Conservation (phyloP, 257 asterid species). For the Rauvolfia tetraphylla region DNA sequence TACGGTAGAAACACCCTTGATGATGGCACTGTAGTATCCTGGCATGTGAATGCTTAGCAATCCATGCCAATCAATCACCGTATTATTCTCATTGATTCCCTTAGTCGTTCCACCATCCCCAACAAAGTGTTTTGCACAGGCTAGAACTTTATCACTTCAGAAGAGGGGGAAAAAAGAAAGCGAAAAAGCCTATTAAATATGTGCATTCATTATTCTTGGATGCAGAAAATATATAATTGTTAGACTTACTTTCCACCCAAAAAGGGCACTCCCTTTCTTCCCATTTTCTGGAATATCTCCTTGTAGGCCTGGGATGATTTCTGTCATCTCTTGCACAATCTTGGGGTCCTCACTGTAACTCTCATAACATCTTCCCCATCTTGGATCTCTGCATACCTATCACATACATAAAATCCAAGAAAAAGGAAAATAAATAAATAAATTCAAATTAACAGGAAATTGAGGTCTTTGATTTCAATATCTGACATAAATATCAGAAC, state of each 20-base stretch:
- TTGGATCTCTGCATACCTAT: constrained; percentile 48
- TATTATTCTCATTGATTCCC: constrained; percentile 43
- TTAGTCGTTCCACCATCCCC: constrained; percentile 47
- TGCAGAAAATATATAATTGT: background rate
- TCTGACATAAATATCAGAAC: background rate
- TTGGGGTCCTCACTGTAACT: constrained; percentile 55
- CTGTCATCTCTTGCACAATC: constrained; percentile 50
- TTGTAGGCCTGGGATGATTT: constrained; percentile 47
- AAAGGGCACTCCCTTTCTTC: constrained; percentile 37
- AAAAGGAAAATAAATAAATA: background rate
- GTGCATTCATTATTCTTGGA: no score
- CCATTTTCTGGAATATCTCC: constrained; percentile 40
- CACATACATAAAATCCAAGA: background rate
- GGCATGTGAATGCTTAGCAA: constrained; percentile 50
- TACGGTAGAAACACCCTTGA: constrained; percentile 44
- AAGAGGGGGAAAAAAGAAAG: no score
- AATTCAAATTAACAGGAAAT: no score
- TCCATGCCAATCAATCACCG: constrained; percentile 33
- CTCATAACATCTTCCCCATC: constrained; percentile 67
- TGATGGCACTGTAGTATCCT: constrained; percentile 32
- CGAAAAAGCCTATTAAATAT: no score
- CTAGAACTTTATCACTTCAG: constrained; percentile 34
- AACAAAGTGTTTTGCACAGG: constrained; percentile 48
- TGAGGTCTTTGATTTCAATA: background rate
- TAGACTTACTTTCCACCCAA: constrained; percentile 50